Conservation (phyloP, 1,284 basidiomycete species). For the Coniferiporia weirii region DNA sequence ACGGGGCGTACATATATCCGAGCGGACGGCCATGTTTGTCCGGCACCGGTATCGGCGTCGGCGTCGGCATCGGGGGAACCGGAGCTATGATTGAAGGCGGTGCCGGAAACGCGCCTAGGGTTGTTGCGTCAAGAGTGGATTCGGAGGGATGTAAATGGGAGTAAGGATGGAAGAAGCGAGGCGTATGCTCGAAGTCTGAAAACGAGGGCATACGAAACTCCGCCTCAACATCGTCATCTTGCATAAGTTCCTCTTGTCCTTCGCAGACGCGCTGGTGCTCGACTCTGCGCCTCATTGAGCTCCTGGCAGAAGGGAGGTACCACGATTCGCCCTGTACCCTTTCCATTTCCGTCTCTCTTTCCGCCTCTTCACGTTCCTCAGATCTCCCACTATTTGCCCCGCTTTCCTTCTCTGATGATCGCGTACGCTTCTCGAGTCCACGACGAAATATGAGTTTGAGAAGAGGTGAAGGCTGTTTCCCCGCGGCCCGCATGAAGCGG, state of each 20-base stretch:
- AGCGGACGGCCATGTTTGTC: not conserved
- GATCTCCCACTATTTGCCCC: not conserved
- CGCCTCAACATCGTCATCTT: not conserved
- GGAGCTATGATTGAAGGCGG: not conserved
- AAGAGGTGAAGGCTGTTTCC: conserved; percentile 7
- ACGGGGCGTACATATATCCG: conserved; percentile 15
- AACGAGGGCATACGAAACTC: too few relatives aligned
- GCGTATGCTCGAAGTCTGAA: too few relatives aligned
- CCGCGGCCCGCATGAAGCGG: conserved; percentile 3
- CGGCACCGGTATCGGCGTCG: not conserved
- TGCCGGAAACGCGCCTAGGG: not conserved
- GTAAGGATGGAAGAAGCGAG: too few relatives aligned
- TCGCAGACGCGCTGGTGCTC: not conserved
- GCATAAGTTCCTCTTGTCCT: not conserved
- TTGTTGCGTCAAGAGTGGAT: too few relatives aligned
- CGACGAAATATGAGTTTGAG: conserved; percentile 6
- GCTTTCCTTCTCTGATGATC: not conserved
- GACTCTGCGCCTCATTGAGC: not conserved
- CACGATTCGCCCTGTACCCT: conserved; percentile 13
- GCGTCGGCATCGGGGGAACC: not conserved
- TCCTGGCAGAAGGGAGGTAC: conserved; percentile 13
- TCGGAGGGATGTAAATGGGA: too few relatives aligned
- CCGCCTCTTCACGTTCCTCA: not conserved
- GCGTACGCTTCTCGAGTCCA: not conserved
- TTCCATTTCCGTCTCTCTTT: conserved; percentile 9